Base-by-base conservation (phyloP, 176 grass and related monocot genomes). In the Hsuehochloa calcarea region DNA sequence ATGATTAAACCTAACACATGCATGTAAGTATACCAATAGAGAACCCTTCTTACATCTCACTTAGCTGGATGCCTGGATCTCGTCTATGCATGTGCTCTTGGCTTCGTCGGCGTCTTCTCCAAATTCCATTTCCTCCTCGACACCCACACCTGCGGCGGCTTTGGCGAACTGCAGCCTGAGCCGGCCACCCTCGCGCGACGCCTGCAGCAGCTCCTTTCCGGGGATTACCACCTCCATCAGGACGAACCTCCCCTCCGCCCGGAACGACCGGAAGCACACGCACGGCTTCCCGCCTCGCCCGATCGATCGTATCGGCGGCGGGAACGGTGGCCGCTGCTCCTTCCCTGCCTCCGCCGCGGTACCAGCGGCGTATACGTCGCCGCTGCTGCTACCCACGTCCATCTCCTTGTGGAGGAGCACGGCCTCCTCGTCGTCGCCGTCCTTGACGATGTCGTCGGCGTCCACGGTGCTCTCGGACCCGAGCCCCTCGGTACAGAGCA, bases 401-500 rank as follows among this genome's bases (percentile, higher is more conserved):
- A 54, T 37, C 37, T 63, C 45, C 29, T 83, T 55, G 34, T 10
- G 68, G 52, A 22, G 59, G 70, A 82, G 63, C 41, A 20, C 65
- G 17, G 46, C 52, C 47, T 44, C 72, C n/a, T 81, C 88, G 15
- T 26, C 80, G 16, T 86, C 90, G 39, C 66, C 79, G 19, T 91
- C 89, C 85, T 80, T 85, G 65, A 82, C 6, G 83, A 95, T 67
- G 88, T 90, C 91, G 63, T 90, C 91, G 49, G 89, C 90, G 55
- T 95, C 93, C 2, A 92, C 88, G 20, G 93, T 89, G 83, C 93
- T 95, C 91, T 95, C 93, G 10, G 88, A 91, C 4, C 91, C 93
- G 16, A 95, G 93, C 72, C 93, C 94, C 81, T 97, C 94, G 12
- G 94, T 94, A 87, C 92, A 97, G 29, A 90, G 87, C 82, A 84